Conservation (phyloP, 2,329 filamentous ascomycete genomes). For the Dothideomycetes sp. region DNA sequence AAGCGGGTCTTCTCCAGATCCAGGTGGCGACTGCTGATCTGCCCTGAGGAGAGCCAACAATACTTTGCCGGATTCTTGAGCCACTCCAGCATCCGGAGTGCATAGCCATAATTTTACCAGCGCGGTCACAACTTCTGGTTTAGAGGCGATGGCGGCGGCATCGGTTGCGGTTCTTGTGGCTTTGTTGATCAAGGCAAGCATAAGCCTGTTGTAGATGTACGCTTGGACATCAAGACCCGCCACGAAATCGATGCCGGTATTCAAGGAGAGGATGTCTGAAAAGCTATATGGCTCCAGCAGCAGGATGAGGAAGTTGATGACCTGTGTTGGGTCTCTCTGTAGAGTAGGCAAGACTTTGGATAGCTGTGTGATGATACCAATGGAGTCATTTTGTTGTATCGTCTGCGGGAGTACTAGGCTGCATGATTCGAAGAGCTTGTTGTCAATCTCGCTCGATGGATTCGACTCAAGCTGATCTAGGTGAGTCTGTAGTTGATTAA, state of each 20-base stretch:
- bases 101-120: constrained; percentile 49
- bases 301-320: constrained; percentile 41
- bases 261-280: constrained; percentile 34
- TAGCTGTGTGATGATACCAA: constrained; percentile 32
- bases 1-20: constrained; percentile 18
- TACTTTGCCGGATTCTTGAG: constrained; percentile 41
- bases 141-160: constrained; percentile 47
- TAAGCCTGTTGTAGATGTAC: constrained; percentile 42
- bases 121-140: constrained; percentile 42
- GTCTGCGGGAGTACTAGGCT: constrained; percentile 33
- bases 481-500: constrained; percentile 26
- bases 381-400: constrained; percentile 20
- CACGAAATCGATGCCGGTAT: constrained; percentile 41
- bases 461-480: constrained; percentile 33
- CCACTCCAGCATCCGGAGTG: constrained; percentile 43
- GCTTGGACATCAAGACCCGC: constrained; percentile 41
- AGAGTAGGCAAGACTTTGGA: constrained; percentile 40
- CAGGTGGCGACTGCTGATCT: constrained; percentile 27
- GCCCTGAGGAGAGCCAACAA: constrained; percentile 42
- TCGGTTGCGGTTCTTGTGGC: constrained; percentile 40
- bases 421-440: constrained; percentile 38
- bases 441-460: constrained; percentile 34
- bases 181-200: constrained; percentile 45
- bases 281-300: constrained; percentile 39
- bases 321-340: constrained; percentile 46